Evolutionary conservation across 1,139 yeast genomes (phyloP), one percentile per base, ranked within the genome.

Genomic region (Blastobotrys raffinosifermentans): DNA sequence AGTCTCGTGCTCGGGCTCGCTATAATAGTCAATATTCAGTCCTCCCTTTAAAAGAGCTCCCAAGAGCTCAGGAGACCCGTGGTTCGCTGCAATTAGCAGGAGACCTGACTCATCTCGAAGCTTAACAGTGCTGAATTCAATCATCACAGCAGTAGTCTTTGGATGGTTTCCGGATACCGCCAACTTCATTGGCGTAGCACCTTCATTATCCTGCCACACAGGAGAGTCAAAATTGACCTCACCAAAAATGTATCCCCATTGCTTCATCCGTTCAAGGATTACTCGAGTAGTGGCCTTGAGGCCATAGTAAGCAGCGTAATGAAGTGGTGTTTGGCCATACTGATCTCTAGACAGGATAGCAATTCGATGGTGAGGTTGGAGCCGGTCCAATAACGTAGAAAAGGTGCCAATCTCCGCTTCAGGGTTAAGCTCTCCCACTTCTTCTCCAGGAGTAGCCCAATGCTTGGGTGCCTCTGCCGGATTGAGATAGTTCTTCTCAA

Each of bases 261-360:
- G 60, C 41, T 60, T 64, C 35, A 75, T 55, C 51, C 68, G 73
- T 25, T 69, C 67, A 18, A 87, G 61, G 23, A 89, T 67, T 8
- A 77, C 66, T 17, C 64, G 64, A 2, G 86, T 69, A 29, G 80
- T 75, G 36, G 73, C 75, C 44, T 74, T 76, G 40, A 89, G 68
- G 0, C 97, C 97, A 57, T 80, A 86, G 53, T 85, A 94, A 1
- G 94, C 80, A 11, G 95, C 78, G 59, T 89, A 89, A 61, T 91
- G 97, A 40, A 91, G 66, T 0, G 97, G 95, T 1, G 96, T 82
- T 46, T 96, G 72, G 41, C 69, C 69, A 54, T 86, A 84, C 44
- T 75, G 78, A 57, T 91, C 98, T 33, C 72, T 72, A 30, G 80
- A 77, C 37, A 77, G 62, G 31, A 87, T 65, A 1, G 73, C 71